These are phyloP conservation scores for Tolypocladium album DNA, from an alignment of 2,329 filamentous ascomycete genomes.

Conservation along the genomic window DNA sequence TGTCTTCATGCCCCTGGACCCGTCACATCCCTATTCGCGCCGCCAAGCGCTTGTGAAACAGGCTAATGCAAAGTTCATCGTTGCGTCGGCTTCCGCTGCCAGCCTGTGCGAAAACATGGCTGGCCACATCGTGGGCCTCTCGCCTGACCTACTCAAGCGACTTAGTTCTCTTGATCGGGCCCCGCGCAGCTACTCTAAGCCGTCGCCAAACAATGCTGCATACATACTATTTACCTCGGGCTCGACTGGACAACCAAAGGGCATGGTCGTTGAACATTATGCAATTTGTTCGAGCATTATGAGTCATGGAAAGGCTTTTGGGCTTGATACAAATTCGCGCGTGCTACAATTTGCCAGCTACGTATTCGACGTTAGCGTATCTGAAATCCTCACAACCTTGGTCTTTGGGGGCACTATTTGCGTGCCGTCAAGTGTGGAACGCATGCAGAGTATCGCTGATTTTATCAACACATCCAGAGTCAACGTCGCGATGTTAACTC, in stretches of 20 bases:
- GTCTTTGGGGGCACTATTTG: constrained; percentile 10
- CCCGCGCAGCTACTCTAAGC: neutral
- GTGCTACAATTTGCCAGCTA: constrained; percentile 41
- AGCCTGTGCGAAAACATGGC: neutral
- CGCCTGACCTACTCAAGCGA: neutral
- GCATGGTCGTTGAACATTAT: constrained; percentile 27
- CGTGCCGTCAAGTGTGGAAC: constrained; percentile 9
- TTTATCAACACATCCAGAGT: neutral
- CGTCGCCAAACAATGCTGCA: constrained; percentile 2
- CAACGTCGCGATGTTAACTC: neutral
- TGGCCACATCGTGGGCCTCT: neutral
- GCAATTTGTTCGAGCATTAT: constrained; percentile 40
- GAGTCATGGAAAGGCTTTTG: constrained; percentile 33
- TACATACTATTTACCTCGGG: constrained; percentile 18
- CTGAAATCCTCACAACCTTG: constrained; percentile 11
- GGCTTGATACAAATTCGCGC: constrained; percentile 35
- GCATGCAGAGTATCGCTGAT: neutral
- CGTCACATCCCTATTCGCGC: neutral
- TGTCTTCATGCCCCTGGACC: neutral
- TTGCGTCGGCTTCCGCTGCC: neutral
- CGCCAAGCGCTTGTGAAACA: neutral
- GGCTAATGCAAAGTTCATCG: neutral
- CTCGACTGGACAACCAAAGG: constrained; percentile 15
- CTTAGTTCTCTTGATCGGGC: neutral
- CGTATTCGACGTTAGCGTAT: constrained; percentile 37